Conservation (phyloP, 768 basidiomycete species). For the Boletus speciosus region DNA sequence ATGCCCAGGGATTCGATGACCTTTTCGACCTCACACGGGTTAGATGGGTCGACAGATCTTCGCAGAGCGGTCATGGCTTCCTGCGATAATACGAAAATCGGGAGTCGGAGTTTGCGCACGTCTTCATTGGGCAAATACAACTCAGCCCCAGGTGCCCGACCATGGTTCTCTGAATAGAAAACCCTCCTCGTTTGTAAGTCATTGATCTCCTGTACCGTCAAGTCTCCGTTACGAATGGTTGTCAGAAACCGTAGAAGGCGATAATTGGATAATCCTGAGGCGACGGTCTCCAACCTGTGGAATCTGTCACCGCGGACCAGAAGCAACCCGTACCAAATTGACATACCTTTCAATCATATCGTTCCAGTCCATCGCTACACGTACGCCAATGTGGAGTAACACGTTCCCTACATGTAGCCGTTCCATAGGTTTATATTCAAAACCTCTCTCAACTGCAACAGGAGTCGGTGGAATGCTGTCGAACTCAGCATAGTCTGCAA, state of each 20-base stretch:
- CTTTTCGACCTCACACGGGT: background rate
- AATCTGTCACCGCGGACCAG: background rate
- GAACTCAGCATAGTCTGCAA: background rate
- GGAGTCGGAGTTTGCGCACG: constrained; percentile 69
- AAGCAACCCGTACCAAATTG: constrained; percentile 45
- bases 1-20: constrained; percentile 7
- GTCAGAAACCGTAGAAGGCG: constrained; percentile 46
- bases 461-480: background rate
- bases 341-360: constrained; percentile 10
- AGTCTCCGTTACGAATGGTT: constrained; percentile 44
- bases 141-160: constrained; percentile 31
- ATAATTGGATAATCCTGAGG: constrained; percentile 12
- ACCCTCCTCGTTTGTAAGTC: constrained; percentile 3
- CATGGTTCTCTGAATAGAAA: constrained; percentile 7
- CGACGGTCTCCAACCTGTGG: constrained; percentile 6
- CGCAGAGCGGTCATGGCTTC: background rate
- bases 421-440: background rate
- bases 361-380: constrained; percentile 37
- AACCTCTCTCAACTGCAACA: background rate
- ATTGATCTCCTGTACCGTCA: background rate
- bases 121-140: constrained; percentile 77
- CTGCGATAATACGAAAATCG: constrained; percentile 49
- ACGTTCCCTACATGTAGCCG: constrained; percentile 1
- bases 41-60: background rate
- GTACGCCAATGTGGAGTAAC: background rate